A percentile compares a stretch with the other conserved stretches of the same genome.
These are phyloP conservation scores for Diaporthe sp. DNA, from an alignment of 2,329 filamentous ascomycete species.

Conservation along the genomic window DNA sequence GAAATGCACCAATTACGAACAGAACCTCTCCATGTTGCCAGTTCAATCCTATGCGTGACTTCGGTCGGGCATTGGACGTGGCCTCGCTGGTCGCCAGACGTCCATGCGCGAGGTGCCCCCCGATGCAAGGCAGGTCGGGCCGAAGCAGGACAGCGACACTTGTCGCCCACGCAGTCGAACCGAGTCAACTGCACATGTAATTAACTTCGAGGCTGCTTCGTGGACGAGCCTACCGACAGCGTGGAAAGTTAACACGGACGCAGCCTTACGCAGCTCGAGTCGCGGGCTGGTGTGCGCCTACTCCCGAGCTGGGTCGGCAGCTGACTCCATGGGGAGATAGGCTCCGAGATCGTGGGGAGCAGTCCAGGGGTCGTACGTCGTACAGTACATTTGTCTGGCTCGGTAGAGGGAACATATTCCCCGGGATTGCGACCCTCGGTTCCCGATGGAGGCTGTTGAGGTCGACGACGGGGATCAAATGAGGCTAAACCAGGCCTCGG, in stretches of 20 bases:
- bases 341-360: not conserved
- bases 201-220: not conserved
- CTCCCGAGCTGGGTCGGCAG: not conserved
- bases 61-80: not conserved
- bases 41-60: not conserved
- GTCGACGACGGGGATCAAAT: not conserved
- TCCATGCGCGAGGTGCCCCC: not conserved
- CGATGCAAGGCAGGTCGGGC: not conserved
- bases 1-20: not conserved
- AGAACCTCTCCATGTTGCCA: not conserved
- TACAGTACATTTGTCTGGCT: not conserved
- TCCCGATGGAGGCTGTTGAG: not conserved
- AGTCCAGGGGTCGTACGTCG: not conserved
- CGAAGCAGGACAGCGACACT: not conserved
- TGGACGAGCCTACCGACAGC: not conserved
- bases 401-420: not conserved
- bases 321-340: not conserved
- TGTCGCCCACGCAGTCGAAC: not conserved
- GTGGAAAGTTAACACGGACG: constrained; percentile 12
- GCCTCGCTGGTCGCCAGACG: not conserved
- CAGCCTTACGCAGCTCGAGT: constrained; percentile 11
- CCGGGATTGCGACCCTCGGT: not conserved
- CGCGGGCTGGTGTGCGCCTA: not conserved
- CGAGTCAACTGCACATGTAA: not conserved
- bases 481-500: not conserved